Conservation (phyloP, 1,139 yeast species). For the Pichia sp. region DNA sequence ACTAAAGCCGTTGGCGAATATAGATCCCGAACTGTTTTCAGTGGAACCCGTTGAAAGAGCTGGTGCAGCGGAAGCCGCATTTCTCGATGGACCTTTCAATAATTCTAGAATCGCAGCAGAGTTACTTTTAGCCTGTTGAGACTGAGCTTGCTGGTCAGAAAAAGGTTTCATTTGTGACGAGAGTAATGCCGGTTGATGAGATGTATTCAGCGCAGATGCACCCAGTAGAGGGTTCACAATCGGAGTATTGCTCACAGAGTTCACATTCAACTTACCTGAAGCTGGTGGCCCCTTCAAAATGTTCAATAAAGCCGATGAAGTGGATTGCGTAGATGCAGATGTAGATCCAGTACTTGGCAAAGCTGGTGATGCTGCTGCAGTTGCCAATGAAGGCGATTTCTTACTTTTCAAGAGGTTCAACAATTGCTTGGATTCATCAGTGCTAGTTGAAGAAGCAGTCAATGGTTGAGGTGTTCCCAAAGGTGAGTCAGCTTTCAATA, state of each 20-base stretch:
- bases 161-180: no score
- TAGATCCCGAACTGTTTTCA: background rate
- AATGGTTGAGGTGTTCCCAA: background rate
- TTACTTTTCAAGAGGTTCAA: conserved; percentile 5
- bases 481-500: background rate
- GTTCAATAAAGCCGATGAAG: conserved; percentile 14
- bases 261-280: background rate
- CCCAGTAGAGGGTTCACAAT: background rate
- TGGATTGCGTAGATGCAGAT: conserved; percentile 15
- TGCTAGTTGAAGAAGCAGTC: background rate
- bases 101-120: conserved; percentile 1
- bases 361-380: conserved; percentile 14
- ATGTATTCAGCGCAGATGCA: background rate
- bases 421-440: conserved; percentile 6
- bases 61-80: no score
- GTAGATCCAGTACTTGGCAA: background rate
- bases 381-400: background rate
- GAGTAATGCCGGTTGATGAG: background rate
- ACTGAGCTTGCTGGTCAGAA: background rate
- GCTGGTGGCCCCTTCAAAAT: conserved; percentile 16
- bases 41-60: background rate
- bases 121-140: background rate
- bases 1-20: background rate
- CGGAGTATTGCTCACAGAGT: background rate
- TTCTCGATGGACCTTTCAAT: conserved; percentile 1